Conservation (phyloP, 768 basidiomycete species). For the Russula griseocarnosa region DNA sequence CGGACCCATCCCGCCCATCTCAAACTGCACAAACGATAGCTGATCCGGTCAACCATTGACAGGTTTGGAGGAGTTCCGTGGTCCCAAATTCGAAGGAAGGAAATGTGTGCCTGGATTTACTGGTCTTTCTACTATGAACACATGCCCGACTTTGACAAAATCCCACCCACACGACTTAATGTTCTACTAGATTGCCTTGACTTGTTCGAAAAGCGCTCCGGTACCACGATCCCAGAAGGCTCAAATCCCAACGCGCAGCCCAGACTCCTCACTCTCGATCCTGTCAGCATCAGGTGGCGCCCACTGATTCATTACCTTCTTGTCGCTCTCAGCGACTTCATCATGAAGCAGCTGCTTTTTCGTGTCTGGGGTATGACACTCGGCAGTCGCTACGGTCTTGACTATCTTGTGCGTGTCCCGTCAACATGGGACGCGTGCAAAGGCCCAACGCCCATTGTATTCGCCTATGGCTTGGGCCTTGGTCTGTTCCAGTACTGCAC, state of each 20-base stretch:
- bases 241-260: conserved; percentile 49
- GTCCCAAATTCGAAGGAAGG: conserved; percentile 59
- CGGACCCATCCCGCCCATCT: background rate
- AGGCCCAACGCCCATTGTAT: conserved; percentile 69
- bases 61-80: conserved; percentile 79
- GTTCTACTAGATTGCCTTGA: conserved; percentile 59
- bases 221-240: conserved; percentile 58
- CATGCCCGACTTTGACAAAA: conserved; percentile 47
- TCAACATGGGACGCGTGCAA: conserved; percentile 53
- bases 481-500: conserved; percentile 68
- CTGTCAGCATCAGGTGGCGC: conserved; percentile 60
- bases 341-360: conserved; percentile 45
- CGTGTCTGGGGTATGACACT: conserved; percentile 42
- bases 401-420: conserved; percentile 78
- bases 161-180: conserved; percentile 45
- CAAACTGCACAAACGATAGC: background rate
- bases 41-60: conserved; percentile 14
- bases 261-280: conserved; percentile 74
- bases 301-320: conserved; percentile 63
- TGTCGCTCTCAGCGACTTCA: conserved; percentile 47
- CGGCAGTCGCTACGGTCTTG: conserved; percentile 57
- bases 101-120: conserved; percentile 72
- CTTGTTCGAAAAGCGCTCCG: conserved; percentile 67
- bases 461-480: conserved; percentile 85
- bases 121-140: conserved; percentile 77